Base-by-base conservation (phyloP, 192 early-diverging fungal genomes). In the Phycomyces nitens region DNA sequence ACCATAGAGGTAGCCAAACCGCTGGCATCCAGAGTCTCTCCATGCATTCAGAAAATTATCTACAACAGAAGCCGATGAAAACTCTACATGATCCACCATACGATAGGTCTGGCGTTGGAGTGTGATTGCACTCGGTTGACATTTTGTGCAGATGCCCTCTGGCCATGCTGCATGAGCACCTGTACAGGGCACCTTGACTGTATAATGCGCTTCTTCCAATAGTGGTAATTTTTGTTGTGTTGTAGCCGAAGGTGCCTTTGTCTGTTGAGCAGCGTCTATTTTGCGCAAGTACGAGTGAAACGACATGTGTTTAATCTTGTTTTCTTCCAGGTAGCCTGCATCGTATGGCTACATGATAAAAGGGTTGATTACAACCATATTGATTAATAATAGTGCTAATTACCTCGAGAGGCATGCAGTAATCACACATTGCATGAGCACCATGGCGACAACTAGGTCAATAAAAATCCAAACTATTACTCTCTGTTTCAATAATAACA, bases 271-370 rank as follows among this genome's bases (percentile, higher is more conserved):
- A 12, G 85, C 73, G 8, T 85, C 84, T 0, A 92, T 56, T 65
- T 94, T 82, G 29, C 90, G 85, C 34, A 99, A 71, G 70, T 95
- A 93, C 5, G 93, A 83, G 60, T 98, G 94, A 65, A 95, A 98
- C 16, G 94, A 94, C 90, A 98, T 89, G 72, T 97, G 96, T 73
- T 99, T 99, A 66, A 99, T 97, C 68, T 88, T 88, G 68, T 97
- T 88, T 66, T 91, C 78, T 34, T 90, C 91, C 47, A 98, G 68
- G 62, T 95, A 97, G n/a, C 71, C 83, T 2, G 81, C 47, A 66
- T 99, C 96, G 64, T 84, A 99, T 15, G 97, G 97, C 82, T 81
- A 51, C 18, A 38, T 42, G 27, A 22, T 38, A 27, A 26, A 18
- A n/a, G n/a, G n/a, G n/a, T n/a, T n/a, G n/a, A n/a, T n/a, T 27